Evolutionary conservation across 805 yeast species (phyloP), one percentile per base, ranked within the genome.

Genomic region (Candida pseudoglaebosa): DNA sequence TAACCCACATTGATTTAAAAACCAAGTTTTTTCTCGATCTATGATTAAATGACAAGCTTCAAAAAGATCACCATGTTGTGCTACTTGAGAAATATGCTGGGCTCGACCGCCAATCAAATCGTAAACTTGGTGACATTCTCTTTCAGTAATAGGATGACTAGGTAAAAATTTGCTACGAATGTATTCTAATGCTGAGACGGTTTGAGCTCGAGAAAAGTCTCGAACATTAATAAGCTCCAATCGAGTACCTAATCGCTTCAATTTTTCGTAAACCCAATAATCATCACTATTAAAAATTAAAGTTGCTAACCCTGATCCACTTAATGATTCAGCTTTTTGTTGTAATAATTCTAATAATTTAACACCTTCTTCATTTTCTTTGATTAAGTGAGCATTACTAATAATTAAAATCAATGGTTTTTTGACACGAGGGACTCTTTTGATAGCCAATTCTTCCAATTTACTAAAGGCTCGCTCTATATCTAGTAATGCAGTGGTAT

Each of bases 21-120:
- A 82, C 95, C 95, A 86, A 0, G 89, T 84, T 54, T 83, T 84
- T 48, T 86, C 95, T 6, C 82, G 66, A 54, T 86, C 93, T 40
- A 86, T 84, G 24, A 86, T 68, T 42, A 70, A 72, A 49, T 84
- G 84, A 45, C 86, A 78, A 0, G 88, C 88, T 24, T 60, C 58
- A 22, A 81, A 50, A 49, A 80, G 65, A 48, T 81, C 77, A 16
- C 52, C 46, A 37, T 79, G 82, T 24, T 80, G 66, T 0, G 85
- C 77, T 1, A 83, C 91, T 34, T 81, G 82, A 2, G 84, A 75
- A 3, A 86, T 59, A 57, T 86, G 91, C 57, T 86, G 95, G 0
- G 95, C 89, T 34, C 95, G 69, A 1, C 95, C 95, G 2, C 95
- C 95, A 32, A 85, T 77, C 26, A 84, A 61, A 42, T 80, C 78